A percentile compares a stretch with the other conserved stretches of the same genome.
These are phyloP conservation scores for Hygrocybe coccinea DNA, from an alignment of 768 basidiomycete species.

Conservation along the genomic window DNA sequence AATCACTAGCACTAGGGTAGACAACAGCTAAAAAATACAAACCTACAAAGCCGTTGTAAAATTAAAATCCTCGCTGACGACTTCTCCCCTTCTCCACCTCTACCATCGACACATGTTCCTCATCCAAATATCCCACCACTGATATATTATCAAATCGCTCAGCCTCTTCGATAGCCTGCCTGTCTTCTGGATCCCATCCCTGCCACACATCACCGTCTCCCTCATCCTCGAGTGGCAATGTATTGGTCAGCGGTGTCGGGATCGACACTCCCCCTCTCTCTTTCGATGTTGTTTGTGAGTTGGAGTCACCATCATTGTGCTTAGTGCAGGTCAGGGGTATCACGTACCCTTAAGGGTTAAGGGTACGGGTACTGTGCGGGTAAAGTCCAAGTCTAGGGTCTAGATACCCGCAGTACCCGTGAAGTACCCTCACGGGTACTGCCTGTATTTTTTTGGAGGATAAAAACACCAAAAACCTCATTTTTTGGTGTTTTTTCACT, in stretches of 20 bases:
- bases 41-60: no score
- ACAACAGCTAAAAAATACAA: no score
- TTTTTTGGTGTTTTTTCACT: no score
- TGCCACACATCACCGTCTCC: conserved; percentile 30
- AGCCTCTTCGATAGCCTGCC: conserved; percentile 45
- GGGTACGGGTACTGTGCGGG: no score
- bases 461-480: no score
- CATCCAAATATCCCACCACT: conserved; percentile 38
- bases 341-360: no score
- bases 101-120: conserved; percentile 27
- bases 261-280: conserved; percentile 28
- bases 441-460: no score
- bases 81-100: background rate
- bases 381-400: no score
- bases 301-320: conserved; percentile 18
- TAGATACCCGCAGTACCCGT: no score
- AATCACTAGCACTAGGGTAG: no score
- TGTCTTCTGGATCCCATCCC: conserved; percentile 46
- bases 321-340: no score
- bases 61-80: background rate
- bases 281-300: conserved; percentile 24
- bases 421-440: no score
- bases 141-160: conserved; percentile 49
- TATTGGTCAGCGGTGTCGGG: conserved; percentile 39
- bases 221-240: conserved; percentile 32